Base-by-base conservation (phyloP, 1,139 yeast species). In the Waltiozyma sp. region DNA sequence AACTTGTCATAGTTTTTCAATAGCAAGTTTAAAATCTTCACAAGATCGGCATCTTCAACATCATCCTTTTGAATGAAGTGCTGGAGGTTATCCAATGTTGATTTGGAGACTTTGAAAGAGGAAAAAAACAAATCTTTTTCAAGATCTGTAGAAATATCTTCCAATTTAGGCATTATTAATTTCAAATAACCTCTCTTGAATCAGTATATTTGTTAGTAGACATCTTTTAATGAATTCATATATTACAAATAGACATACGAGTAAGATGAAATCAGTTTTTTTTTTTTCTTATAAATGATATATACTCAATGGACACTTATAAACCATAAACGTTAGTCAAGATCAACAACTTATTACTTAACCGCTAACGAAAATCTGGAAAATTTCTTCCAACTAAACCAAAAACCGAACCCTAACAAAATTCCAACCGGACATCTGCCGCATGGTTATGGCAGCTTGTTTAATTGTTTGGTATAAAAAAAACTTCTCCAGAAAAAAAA, bases 71-170 rank as follows among this genome's bases (percentile, higher is more conserved):
- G 34, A 4, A 31, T 10, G 9, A 15, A 31, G 14, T 31, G 34
- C n/a, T n/a, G 34, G 18, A 31, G 16, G 34, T 31, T 31, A 10
- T 31, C 34, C 34, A 31, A n/a, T 31, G 34, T 31, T 14, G 34
- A 31, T n/a, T 31, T 31, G 34, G 34, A 14, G 10, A n/a, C 16
- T 31, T 31, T 31, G 34, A 31, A 57, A 40, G 65, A 60, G 15
- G 75, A 68, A 44, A 58, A 55, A 46, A 61, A 53, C 45, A 69
- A 51, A 34, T 54, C 56, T 34, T 49, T 52, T 45, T 56, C 62
- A 43, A 60, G 52, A 4, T 45, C 37, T 40, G 47, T 38, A 42
- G 56, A 45, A 48, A 65, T 48, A 41, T 59, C 60, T 37, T 58
- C 63, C 65, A 66, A 62, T 19, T 24, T 40, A 26, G 47, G 43